Evolutionary conservation across 352 stramenopile species (phyloP), one percentile per base, ranked within the genome.

Genomic region (Phytophthora capsici): DNA sequence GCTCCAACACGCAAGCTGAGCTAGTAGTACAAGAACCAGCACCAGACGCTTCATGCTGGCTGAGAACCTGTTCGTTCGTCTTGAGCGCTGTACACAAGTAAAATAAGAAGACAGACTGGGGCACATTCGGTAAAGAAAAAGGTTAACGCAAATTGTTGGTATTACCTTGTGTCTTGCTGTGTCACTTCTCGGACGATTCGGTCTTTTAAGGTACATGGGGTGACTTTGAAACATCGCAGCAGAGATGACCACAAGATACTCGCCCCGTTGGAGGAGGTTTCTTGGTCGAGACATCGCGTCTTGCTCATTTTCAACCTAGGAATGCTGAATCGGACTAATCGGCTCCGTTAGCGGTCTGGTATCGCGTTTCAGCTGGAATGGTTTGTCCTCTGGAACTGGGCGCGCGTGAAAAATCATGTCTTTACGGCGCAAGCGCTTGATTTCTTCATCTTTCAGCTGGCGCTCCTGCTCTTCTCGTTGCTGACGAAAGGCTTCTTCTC

Each of bases 371-470:
- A 86, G 34, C 25, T 73, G 70, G 46, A 88, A 91, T 30, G 59
- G 36, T 61, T 78, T 87, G 44, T 51, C 20, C 7, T 77, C 72
- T 26, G 82, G 82, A 46, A 80, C 79, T 6, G 85, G 85, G 2
- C 81, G 85, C 0, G 85, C 85, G 38, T 89, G 82, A 61, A 94
- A 94, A 66, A 78, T 77, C 57, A 94, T 80, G 23, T 91, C 73
- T 52, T 90, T 80, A n/a, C 75, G 78, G 19, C 85, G 85, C 45
- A 94, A 45, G 2, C 74, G 79, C 52, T 84, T 88, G 58, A 94
- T 82, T 56, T 91, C 80, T 23, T 90, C 83, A 26, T 91, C 83
- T 32, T 91, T 70, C 4, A 69, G 53, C 32, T 78, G 83, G 7
- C 67, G 68, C 17, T 75, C 55, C 38, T 90, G 81, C 23, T 80